Conservation (phyloP, 2,329 filamentous ascomycete species). For the Colletotrichum acutatum region DNA sequence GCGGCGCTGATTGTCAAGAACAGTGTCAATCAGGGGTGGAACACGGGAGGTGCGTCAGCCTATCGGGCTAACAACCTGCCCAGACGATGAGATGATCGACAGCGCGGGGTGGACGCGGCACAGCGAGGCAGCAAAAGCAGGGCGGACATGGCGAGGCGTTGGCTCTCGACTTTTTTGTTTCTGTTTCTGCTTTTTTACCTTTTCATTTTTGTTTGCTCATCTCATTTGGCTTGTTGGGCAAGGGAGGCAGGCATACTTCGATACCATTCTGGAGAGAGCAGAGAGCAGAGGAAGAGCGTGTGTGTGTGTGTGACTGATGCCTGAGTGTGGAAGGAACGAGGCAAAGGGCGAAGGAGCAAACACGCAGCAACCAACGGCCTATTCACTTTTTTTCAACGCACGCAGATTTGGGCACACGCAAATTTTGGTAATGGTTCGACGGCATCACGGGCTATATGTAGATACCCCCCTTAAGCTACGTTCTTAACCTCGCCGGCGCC, state of each 20-base stretch:
- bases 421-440: not conserved
- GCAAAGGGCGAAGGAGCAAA: not conserved
- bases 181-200: not conserved
- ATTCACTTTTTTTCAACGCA: not conserved
- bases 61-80: conserved; percentile 60
- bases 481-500: not conserved
- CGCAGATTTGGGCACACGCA: not conserved
- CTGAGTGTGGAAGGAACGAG: not conserved
- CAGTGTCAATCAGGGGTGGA: conserved; percentile 75
- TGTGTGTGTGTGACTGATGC: not conserved
- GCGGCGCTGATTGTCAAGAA: conserved; percentile 95
- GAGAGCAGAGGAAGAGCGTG: not conserved
- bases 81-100: conserved; percentile 51
- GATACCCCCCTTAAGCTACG: conserved; percentile 13
- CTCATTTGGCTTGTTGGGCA: not conserved
- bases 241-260: conserved; percentile 10
- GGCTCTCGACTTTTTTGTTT: not conserved
- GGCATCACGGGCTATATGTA: conserved; percentile 13
- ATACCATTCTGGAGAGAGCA: conserved; percentile 27
- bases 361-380: not conserved
- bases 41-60: conserved; percentile 52
- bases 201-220: conserved; percentile 10
- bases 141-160: conserved; percentile 15
- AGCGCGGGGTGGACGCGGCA: not conserved
- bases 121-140: not conserved